Base-by-base conservation (phyloP, 2,329 filamentous ascomycete genomes). In the Botrytis cinerea region DNA sequence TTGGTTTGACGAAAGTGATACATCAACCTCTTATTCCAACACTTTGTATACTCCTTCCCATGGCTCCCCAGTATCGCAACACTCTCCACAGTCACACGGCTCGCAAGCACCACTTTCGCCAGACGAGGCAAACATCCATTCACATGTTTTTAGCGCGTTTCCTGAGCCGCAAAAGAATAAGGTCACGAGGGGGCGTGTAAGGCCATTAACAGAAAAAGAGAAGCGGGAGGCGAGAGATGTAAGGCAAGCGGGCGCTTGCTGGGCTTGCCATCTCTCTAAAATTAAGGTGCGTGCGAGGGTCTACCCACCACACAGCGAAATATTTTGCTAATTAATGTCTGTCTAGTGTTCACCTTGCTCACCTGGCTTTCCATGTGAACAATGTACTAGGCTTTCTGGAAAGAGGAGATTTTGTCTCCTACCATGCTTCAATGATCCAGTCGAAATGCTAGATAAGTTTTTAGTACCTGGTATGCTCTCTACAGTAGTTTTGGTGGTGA, bases 231-330 rank as follows among this genome's bases (percentile, higher is more conserved):
- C 79, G 38, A 74, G 78, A 28, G 77, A 80, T 72, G 80, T 81
- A 28, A 75, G 80, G 28, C 77, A 81, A 48, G 78, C 78, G 7
- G 78, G 79, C 66, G 80, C 80, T 46, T 81, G 80, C 69, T 81
- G 80, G 80, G 78, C 79, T 69, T 81, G 79, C 59, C 80, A 81
- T 75, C 79, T 81, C 25, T 80, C 80, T 6, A 81, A 81, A 54
- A 80, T 78, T 20, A 81, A 80, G 75, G 78, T 79, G 66, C 35
- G 48, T 9, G 43, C 9, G 32, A 46, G 62, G 40, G 5, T 73
- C 8, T 8, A 22, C 22, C 40, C 1, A 20, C 25, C 20, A 46
- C n/a, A 35, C 32, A 35, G 18, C 3, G 18, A 10, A 12, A 46
- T n/a, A 46, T 20, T 18, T 63, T 38, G 60, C 46, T 72, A 28